Base-by-base conservation (phyloP, 2,329 filamentous ascomycete genomes). In the Colletotrichum caudatum region DNA sequence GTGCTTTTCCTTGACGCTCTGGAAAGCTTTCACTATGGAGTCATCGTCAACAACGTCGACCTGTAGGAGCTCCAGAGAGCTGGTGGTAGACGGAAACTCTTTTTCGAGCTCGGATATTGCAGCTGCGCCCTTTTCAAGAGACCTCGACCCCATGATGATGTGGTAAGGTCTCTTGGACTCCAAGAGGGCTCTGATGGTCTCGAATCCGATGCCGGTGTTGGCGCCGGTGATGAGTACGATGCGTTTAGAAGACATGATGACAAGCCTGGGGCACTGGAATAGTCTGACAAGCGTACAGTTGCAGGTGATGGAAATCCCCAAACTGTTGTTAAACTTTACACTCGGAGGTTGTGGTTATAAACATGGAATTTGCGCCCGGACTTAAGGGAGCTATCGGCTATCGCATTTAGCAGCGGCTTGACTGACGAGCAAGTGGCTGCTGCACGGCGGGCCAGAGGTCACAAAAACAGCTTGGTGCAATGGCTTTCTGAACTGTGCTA, bases 181-280 rank as follows among this genome's bases (percentile, higher is more conserved):
- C 56, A 83, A 80, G 0, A 92, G 80, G 1, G 87, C 85, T 72
- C 86, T 89, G 61, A 90, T 84, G 9, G 82, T 84, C 74, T 91
- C 85, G 48, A 84, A 86, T 3, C 90, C 90, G 26, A 92, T 84
- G 20, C 89, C 89, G 0, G 85, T 90, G 74, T 90, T 91, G 71
- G 83, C 89, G 46, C 90, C 89, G 2, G 89, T 91, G 73, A 91
- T 84, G 54, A 91, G 78, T n/a, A 90, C 77, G 71, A 88, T 80
- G 11, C 68, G 63, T 37, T 73, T 71, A 18, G 68, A 68, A 9
- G 68, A 46, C 71, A 73, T 71, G 26, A n/a, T 29, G 23, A 16
- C 5, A 1, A 29, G n/a, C 3, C 54, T 46, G 23, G 23, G 23
- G 23, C 9, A 26, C 41, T 48, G 2, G 16, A 20, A 23, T 33